Base-by-base conservation (phyloP, 1,284 basidiomycete species). In the Ceratobasidium theobromae region DNA sequence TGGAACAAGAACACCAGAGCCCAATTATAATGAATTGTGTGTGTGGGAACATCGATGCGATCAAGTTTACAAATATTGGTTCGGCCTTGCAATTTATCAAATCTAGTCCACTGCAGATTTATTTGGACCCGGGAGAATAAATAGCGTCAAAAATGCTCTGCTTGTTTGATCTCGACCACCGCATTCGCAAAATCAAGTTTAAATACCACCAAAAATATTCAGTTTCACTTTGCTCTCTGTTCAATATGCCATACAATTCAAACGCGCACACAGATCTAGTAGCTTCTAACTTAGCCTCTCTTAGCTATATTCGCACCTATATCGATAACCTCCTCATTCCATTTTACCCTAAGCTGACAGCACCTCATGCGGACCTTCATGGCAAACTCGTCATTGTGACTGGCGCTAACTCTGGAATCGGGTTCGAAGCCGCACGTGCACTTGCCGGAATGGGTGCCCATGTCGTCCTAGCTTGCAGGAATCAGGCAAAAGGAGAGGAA, bases 371-470 rank as follows among this genome's bases (percentile, higher is more conserved):
- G 11, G 55, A 58, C n/a, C 55, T 48, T 6, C 32, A 58, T 18
- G 55, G 43, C 25, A 58, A 58, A 25, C 64, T 18, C n/a, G 62
- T 49, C 21, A n/a, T n/a, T n/a, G n/a, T n/a, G n/a, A n/a, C n/a
- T n/a, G n/a, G n/a, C n/a, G n/a, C n/a, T n/a, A 68, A 66, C 45
- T 51, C 65, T n/a, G 69, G 69, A 11, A 53, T 70, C 41, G 69
- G 69, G n/a, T 51, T 66, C 18, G 69, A 70, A 45, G 58, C 53
- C 8, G 53, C 68, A 9, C 60, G 53, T 16, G 23, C 30, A 5
- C 57, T 70, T 1, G 69, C 66, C 25, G 40, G 66, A 8, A 43
- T 54, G 40, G 69, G 69, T 28, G 69, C 69, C 18, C 51, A 58
- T 14, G 66, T 70, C n/a, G 57, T 67, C 16, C 52, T 70, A 5